These are phyloP conservation scores for Litchi chinensis DNA, from an alignment of 345 rosid species.

Conservation along the genomic window DNA sequence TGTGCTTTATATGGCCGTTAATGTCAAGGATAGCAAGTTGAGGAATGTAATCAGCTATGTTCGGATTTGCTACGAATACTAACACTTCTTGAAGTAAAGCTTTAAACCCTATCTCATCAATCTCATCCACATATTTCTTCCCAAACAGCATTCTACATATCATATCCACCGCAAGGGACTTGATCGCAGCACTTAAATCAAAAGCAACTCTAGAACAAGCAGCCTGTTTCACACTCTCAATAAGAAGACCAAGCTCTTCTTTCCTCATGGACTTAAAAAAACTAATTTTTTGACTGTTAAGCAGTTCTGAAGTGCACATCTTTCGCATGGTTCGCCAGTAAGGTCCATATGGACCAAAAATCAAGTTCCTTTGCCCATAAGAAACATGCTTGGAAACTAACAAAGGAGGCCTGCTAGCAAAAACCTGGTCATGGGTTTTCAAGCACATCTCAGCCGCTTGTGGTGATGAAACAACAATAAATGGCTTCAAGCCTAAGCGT, in stretches of 20 bases:
- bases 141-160: constrained; percentile 45
- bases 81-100: constrained; percentile 29
- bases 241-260: constrained; percentile 28
- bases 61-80: constrained; percentile 18
- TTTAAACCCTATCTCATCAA: constrained; percentile 28
- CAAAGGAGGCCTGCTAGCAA: constrained; percentile 30
- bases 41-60: constrained; percentile 37
- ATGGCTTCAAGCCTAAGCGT: constrained; percentile 20
- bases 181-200: constrained; percentile 28
- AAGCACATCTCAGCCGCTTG: constrained; percentile 33
- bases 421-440: constrained; percentile 37
- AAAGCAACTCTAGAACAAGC: constrained; percentile 1
- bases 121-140: constrained; percentile 35
- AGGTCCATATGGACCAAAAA: constrained; percentile 26
- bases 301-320: constrained; percentile 38
- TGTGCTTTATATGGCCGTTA: constrained; percentile 24
- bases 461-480: constrained; percentile 33
- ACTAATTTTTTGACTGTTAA: constrained; percentile 27
- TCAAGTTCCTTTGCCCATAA: constrained; percentile 17
- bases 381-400: constrained; percentile 24
- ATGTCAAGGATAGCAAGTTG: constrained; percentile 28
- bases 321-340: constrained; percentile 36
- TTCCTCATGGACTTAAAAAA: constrained; percentile 30
- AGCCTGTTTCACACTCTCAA: constrained; percentile 13
- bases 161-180: constrained; percentile 26